Base-by-base conservation (phyloP, 306 rosid genomes). In the Canavalia ensiformis region DNA sequence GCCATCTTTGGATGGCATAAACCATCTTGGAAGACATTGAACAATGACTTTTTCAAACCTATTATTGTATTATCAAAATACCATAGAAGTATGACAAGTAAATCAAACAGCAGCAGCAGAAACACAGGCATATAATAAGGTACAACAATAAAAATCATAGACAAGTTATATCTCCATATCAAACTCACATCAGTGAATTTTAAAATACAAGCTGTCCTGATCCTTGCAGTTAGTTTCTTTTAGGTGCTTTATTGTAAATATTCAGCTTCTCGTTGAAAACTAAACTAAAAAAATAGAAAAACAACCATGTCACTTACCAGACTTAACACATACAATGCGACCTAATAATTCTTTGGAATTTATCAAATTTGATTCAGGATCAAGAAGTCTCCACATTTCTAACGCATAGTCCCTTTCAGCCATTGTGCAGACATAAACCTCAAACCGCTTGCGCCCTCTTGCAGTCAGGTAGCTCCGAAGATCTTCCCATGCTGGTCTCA, bases 341-440 rank as follows among this genome's bases (percentile, higher is more conserved):
- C 88, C 93, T 81, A 96, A 80, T 80, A 90, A 83, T 77, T 90
- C 97, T 82, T 88, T 92, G n/a, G 94, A 84, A 83, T 86, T 90
- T 87, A 96, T 96, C 91, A 96, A 88, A 90, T 93, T 96, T 67
- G 91, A 94, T 72, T 92, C 98, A 72, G 99, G 99, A 88, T 96
- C 99, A 78, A 96, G 98, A 89, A 96, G 99, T 93, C 99, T 90
- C 99, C 99, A 96, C 99, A 96, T 96, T 88, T 96, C 99, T 37
- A 96, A 89, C 25, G 99, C 99, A 84, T 96, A 96, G 92, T 96
- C 99, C 88, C 97, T 92, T 88, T 96, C 99, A 66, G 99, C 99
- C 99, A 96, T 96, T 46, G 98, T 96, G 89, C 99, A 96, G 80
- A 96, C 99, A 88, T 86, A 96, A 73, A 96, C 99, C 88, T 96